These are phyloP conservation scores for Gentiana macrophylla DNA, from an alignment of 257 asterid species.

Conservation along the genomic window DNA sequence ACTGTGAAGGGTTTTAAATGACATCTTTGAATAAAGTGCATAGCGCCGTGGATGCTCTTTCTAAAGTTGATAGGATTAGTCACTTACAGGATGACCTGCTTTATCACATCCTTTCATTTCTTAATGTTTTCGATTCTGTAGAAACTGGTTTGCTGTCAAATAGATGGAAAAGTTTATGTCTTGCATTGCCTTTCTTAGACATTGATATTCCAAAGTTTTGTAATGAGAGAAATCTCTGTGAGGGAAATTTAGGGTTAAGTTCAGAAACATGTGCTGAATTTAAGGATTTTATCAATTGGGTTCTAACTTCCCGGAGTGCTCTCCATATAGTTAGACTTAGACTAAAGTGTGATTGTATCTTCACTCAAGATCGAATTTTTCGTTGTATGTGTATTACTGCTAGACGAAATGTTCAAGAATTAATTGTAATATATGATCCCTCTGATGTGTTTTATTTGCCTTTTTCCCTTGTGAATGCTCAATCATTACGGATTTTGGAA, in stretches of 20 bases:
- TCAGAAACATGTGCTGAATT: not conserved
- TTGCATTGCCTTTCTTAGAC: constrained; percentile 7
- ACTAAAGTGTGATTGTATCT: not conserved
- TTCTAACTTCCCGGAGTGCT: not conserved
- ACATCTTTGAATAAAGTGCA: too few relatives aligned
- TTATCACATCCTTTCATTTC: constrained; percentile 5
- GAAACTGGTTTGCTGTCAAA: not conserved
- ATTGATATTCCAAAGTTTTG: not conserved
- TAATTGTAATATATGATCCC: not conserved
- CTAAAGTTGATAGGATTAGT: not conserved
- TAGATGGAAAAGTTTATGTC: constrained; percentile 5
- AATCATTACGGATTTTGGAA: constrained; percentile 13
- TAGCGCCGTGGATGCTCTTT: too few relatives aligned
- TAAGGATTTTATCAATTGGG: constrained; percentile 11
- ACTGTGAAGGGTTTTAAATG: too few relatives aligned
- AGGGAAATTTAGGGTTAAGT: not conserved
- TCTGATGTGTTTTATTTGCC: constrained; percentile 9
- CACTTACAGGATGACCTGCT: constrained; percentile 1
- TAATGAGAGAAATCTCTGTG: not conserved
- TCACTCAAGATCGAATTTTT: not conserved
- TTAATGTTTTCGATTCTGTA: constrained; percentile 1
- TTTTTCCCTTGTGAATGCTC: constrained; percentile 7
- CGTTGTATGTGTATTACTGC: constrained; percentile 6
- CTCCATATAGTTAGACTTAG: not conserved
- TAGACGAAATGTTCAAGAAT: constrained; percentile 10